Base-by-base conservation (phyloP, 768 basidiomycete genomes). In the Suillus decipiens region DNA sequence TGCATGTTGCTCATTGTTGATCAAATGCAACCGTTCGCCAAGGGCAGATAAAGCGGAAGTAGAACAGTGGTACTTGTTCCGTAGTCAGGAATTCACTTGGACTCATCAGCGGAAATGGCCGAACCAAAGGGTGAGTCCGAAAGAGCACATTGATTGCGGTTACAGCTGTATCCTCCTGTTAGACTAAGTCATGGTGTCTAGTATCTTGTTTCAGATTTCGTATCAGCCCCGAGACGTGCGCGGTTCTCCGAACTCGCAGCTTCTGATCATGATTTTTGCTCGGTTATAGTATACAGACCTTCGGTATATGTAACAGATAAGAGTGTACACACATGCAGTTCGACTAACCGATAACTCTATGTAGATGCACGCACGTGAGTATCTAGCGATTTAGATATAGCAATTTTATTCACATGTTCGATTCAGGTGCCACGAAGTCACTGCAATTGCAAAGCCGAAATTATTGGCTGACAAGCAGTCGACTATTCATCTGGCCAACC, bases 271-370 rank as follows among this genome's bases (percentile, higher is more conserved):
- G 9, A 33, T n/a, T 19, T 17, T 33, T 33, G 6, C 51, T 53
- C 31, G 51, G 33, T 34, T 53, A 53, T 19, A 48, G 47, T 24
- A 47, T 47, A 24, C 24, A 19, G 31, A 33, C 51, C 51, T 53
- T 53, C 51, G 51, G 51, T n/a, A n/a, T 53, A 34, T 53, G 51
- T 53, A 53, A 53, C 19, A 56, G 36, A 55, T 55, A 55, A 36
- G 53, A n/a, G n/a, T 10, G 8, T 10, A 31, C 31, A 11, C 28
- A 19, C 37, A 56, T 56, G 33, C 5, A 24, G 39, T 12, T 57
- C 56, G 5, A 19, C 39, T 57, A 19, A 28, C 56, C 28, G 37
- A 57, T 39, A 28, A 56, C 37, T 56, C 36, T 28, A 28, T 51
- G 31, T 53, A 33, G 15, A 56, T 57, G 24, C n/a, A n/a, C 12